Evolutionary conservation across 2,329 filamentous ascomycete species (phyloP).

Genomic region (Sporothrix variecibatus): DNA sequence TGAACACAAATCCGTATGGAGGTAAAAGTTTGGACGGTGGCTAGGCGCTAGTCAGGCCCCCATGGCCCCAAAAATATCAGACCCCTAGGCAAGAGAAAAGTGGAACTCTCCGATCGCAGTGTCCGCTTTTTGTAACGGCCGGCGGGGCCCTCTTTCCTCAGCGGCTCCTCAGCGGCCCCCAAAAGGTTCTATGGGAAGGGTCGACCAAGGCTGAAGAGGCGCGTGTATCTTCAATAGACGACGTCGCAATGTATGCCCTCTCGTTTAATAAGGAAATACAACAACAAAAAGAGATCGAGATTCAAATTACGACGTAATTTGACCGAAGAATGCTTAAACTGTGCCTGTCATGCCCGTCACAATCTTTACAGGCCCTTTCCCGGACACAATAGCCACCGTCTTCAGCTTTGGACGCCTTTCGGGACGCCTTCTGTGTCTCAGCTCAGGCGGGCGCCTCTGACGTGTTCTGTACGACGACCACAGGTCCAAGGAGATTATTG

Average conservation of each 20-base stretch:
- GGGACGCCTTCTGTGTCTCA: slow-evolving; percentile 5
- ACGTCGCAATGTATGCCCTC: neutral
- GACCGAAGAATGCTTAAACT: neutral
- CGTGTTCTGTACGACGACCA: slow-evolving; percentile 8
- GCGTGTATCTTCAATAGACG: neutral
- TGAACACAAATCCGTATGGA: neutral
- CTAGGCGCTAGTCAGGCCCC: neutral
- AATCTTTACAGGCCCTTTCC: neutral
- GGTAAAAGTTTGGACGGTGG: neutral
- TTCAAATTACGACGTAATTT: neutral
- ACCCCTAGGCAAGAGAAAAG: slow-evolving; percentile 2
- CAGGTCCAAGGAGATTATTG: neutral
- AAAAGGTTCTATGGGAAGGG: neutral
- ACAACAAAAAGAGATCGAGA: neutral
- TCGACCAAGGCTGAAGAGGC: neutral
- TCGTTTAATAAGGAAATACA: neutral
- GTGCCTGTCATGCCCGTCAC: neutral
- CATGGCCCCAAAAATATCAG: neutral
- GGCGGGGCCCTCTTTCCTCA: neutral
- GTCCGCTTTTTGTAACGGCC: slow-evolving; percentile 14
- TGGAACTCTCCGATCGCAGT: slow-evolving; percentile 15
- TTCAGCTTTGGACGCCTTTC: neutral
- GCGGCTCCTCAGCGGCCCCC: neutral
- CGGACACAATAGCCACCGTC: neutral
- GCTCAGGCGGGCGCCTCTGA: slow-evolving; percentile 6